Percentiles rank a stretch among this genome's conserved stretches.
These are phyloP conservation scores for Cyberlindnera galapagoensis DNA, from an alignment of 805 yeast species.

Conservation along the genomic window DNA sequence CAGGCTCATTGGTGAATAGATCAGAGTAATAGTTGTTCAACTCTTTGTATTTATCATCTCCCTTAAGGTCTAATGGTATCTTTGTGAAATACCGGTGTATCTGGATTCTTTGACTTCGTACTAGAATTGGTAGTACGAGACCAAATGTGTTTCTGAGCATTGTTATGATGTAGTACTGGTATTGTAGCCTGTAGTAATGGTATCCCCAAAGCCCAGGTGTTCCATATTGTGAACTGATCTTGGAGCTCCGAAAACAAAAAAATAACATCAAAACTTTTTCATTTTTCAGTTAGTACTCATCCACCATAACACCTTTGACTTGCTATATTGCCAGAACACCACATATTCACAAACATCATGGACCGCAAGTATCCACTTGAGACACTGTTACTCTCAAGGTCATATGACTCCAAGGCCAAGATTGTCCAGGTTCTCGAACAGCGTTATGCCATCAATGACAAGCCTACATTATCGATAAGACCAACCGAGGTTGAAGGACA, in stretches of 20 bases:
- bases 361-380: conserved; percentile 22
- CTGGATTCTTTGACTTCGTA: too few species aligned
- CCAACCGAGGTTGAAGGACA: conserved; percentile 25
- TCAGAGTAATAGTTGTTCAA: conserved; percentile 30
- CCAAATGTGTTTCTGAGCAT: too few species aligned
- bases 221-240: too few species aligned
- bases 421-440: conserved; percentile 28
- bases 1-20: conserved; percentile 23
- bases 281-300: too few species aligned
- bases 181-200: too few species aligned
- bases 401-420: conserved; percentile 13
- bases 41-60: conserved; percentile 24
- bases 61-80: conserved; percentile 10
- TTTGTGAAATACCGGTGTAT: conserved; percentile 1
- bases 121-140: too few species aligned
- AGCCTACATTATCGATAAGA: conserved; percentile 23
- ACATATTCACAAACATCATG: conserved; percentile 8
- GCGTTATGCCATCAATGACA: conserved; percentile 26
- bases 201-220: too few species aligned
- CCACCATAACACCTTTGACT: too few species aligned
- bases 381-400: conserved; percentile 15
- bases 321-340: too few species aligned
- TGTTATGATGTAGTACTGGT: too few species aligned
- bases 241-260: too few species aligned
- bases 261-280: not conserved